These are phyloP conservation scores for Trametes polyzona DNA, from an alignment of 1,284 basidiomycete genomes.

Conservation along the genomic window DNA sequence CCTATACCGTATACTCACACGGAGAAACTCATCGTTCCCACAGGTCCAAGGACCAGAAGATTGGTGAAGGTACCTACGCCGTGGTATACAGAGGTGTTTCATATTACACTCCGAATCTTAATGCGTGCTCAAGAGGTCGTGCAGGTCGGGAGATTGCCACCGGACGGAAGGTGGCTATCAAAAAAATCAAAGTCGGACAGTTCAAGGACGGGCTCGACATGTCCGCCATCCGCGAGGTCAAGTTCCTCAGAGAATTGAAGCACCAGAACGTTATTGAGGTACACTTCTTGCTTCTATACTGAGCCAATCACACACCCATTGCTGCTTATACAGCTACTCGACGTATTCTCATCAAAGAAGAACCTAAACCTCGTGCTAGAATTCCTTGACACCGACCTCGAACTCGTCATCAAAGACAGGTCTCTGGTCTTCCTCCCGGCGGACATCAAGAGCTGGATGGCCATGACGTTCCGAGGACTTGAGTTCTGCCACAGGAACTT, in stretches of 20 bases:
- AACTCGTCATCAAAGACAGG: constrained; percentile 95
- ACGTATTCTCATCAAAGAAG: constrained; percentile 96
- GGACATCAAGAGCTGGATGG: constrained; percentile 99
- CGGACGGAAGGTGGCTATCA: constrained; percentile 88
- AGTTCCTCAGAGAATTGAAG: constrained; percentile 91
- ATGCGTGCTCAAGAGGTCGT: not conserved
- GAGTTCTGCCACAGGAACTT: constrained; percentile 98
- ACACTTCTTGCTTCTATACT: not conserved
- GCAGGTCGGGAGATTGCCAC: constrained; percentile 73
- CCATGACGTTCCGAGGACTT: constrained; percentile 94
- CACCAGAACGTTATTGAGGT: constrained; percentile 97
- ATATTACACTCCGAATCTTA: too few relatives aligned
- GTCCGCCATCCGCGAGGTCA: constrained; percentile 98
- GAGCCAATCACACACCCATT: not conserved
- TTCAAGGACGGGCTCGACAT: constrained; percentile 99
- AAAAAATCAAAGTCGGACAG: constrained; percentile 97
- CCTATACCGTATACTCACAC: not conserved
- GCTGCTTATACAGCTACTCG: constrained; percentile 72
- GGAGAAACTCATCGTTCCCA: not conserved
- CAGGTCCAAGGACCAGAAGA: constrained; percentile 86
- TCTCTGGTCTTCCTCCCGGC: constrained; percentile 90
- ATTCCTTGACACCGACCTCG: constrained; percentile 96
- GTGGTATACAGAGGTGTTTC: constrained; percentile 89
- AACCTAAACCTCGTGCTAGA: constrained; percentile 98
- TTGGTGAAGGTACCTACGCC: constrained; percentile 97